Base-by-base conservation (phyloP, 176 grass and related monocot species). In the Hsuehochloa calcarea region DNA sequence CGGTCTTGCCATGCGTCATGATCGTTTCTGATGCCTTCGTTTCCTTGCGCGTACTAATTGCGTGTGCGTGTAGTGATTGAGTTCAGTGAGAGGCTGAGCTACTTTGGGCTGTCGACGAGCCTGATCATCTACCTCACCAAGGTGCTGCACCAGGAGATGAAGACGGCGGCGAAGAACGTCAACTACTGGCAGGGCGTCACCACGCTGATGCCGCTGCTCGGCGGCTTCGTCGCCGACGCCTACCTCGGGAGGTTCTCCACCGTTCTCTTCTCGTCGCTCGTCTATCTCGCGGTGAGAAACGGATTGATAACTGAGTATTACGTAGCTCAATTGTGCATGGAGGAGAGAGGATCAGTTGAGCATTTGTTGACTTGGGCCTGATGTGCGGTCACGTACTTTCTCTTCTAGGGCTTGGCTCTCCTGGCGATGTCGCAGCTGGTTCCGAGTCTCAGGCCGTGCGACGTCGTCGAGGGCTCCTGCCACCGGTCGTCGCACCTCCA, bases 161-260 rank as follows among this genome's bases (percentile, higher is more conserved):
- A 89, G 31, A 78, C 75, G 3, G 87, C 91, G 0, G 91, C 87
- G 14, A 84, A 80, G 74, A 92, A 87, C 37, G 87, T 87, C 46
- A 92, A 89, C 51, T 87, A 87, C 70, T 92, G 87, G 84, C 27
- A 26, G 9, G 84, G 87, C 25, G 69, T 89, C 63, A 87, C 91
- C 40, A 67, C 84, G 3, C 38, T 92, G 54, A 85, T 84, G 87
- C 87, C 87, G 11, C 84, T 92, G 23, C 19, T 92, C 10, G 91
- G 91, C 20, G 87, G 87, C 17, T 92, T 89, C 80, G 12, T 92
- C 16, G 91, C 91, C 15, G 91, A 92, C 25, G 75, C 84, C 47
- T 87, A 87, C 75, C 26, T 92, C 6, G 91, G 87, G 6, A 52
- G 91, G 23, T 92, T 89, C 87, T 87, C 68, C 52, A 50, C 80